Base-by-base conservation (phyloP, 2,329 filamentous ascomycete genomes). In the Lasiodiplodia sp. region DNA sequence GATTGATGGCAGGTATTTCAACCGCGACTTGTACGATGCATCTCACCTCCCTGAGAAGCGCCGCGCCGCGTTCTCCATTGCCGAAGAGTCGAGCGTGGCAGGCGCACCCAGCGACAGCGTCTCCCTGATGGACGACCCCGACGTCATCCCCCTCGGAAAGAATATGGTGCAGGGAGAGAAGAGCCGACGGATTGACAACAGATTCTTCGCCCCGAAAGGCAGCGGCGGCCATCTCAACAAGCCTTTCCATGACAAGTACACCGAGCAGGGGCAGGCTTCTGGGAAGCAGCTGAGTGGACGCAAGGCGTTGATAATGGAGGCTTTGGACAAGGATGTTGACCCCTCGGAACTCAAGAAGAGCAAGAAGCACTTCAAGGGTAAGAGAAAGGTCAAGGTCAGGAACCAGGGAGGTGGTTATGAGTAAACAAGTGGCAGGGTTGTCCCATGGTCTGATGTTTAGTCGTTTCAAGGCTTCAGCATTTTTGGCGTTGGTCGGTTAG, bases 331-430 rank as follows among this genome's bases (percentile, higher is more conserved):
- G 69, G 92, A 93, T 16, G 79, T 98, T 44, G 94, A 97, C 75
- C 90, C 92, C 0, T 91, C 90, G 69, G 95, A 97, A 69, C 82
- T 96, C 72, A 82, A 79, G 79, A 84, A 84, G 64, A 87, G 90
- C 68, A 99, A 99, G 88, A 98, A 97, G 84, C 96, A 99, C 81
- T 96, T 93, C 81, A 97, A 97, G 83, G 91, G 88, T n/a, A 88
- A 89, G 51, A 87, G 85, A 69, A 91, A 88, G 77, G 84, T 84
- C 70, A 84, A 82, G 74, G 78, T 78, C 55, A 73, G 73, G 67
- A 68, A 63, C 34, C 21, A 40, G 37, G 58, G 58, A 2, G 66
- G 66, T 11, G 66, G 66, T 5, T 68, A 68, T 21, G 66, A 64
- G n/a, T 51, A 63, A 23, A 40, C n/a, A 47, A 16, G 18, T 47